Base-by-base conservation (phyloP, 192 early-diverging fungal species). In the Backusella mclennaniae region DNA sequence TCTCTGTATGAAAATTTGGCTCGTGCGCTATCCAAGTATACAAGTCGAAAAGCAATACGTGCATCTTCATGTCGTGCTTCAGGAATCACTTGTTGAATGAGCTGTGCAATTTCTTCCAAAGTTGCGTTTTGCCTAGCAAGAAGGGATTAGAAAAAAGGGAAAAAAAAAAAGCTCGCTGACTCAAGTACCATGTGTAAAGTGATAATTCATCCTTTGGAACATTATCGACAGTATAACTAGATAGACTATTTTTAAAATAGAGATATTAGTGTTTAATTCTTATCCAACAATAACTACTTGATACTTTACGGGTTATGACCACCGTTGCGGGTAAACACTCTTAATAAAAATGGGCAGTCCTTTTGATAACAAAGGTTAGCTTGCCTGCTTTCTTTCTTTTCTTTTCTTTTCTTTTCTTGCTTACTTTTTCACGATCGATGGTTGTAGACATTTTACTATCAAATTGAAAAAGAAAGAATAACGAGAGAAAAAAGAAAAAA, bases 311-410 rank as follows among this genome's bases (percentile, higher is more conserved):
- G 66, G 67, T 87, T 82, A 69, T 89, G 86, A n/a, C 68, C 33
- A 26, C 83, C 80, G 15, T 74, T 74, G 19, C 76, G 76, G 35
- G 78, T 80, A 72, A 82, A 90, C 19, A 90, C 69, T 67, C 87
- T 82, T n/a, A 90, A 75, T 68, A 90, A 77, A 78, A 90, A 90
- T 19, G 89, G 89, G 67, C 86, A 87, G 3, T 75, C 80, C 85
- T 85, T 74, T 11, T 52, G 17, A 17, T 12, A 14, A 26, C 52
- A 44, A 35, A 21, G 11, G 53, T 59, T 49, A 49, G 3, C 14
- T 46, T n/a, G 26, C 53, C 19, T 17, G 6, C 14, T 52, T 33
- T 49, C 14, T 52, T 33, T 49, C 11, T 14, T 31, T 71, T 7
- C 8, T 21, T 4, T 23, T 49, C 39, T 46, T 6, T 49, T 17